Evolutionary conservation across 2,329 filamentous ascomycete genomes (phyloP), one percentile per base, ranked within the genome.

Genomic region (Paraphoma sp.): DNA sequence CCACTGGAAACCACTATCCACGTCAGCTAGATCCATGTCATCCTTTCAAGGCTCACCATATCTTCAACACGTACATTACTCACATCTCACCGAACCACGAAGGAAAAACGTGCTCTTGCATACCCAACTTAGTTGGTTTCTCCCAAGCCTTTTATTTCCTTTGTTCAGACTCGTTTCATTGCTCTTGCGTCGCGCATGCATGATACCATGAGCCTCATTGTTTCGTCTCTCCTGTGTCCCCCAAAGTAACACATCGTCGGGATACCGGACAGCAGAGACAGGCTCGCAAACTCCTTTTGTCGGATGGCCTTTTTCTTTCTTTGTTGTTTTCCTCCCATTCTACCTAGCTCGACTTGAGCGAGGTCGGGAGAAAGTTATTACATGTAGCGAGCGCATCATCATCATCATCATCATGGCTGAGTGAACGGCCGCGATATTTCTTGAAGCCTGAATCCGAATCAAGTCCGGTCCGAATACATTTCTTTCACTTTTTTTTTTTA

Each of bases 1-100:
- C 73, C 74, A 16, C 53, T 76, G 51, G 72, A 76, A 48, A 73
- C 67, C 17, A 62, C 71, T 10, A 70, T 76, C 6, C 58, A 64
- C 44, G 71, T 76, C 48, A 71, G 68, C 49, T 76, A 64, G 57
- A 43, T 8, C 17, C 42, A 11, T n/a, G 17, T 33, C 41, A 28
- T 30, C 47, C 28, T 38, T 48, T 8, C 41, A 23, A 23, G 23
- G 23, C 23, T 23, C 23, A 23, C 23, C 23, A 23, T 23, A 23
- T 23, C 23, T 23, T 5, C 23, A 23, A 23, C 2, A 23, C 23
- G 23, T 23, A 23, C 23, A 23, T 23, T 23, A 23, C 23, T 23
- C 23, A 23, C 23, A 23, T 23, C 23, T 23, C 23, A 5, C 23
- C 23, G 23, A 23, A 23, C 23, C 23, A 23, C 23, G 23, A 23